Percentiles rank a stretch among this genome's conserved stretches.
Conservation (phyloP, 352 stramenopile species). For the Pythium biforme region DNA sequence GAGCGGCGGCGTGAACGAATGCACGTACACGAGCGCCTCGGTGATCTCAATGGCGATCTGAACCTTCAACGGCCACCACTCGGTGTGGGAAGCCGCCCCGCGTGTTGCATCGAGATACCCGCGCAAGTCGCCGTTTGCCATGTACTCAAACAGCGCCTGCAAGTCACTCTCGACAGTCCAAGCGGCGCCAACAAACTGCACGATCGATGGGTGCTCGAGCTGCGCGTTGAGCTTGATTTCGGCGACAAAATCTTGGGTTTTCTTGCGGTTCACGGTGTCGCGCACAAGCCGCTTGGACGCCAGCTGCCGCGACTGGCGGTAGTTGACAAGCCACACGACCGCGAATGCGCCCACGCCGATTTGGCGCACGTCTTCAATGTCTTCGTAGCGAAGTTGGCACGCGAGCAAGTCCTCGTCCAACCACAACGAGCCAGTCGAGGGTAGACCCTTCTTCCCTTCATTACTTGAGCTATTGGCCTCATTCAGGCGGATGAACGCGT, state of each 20-base stretch:
- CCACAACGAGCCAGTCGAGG: constrained; percentile 9
- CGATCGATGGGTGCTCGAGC: constrained; percentile 63
- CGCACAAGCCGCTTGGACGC: constrained; percentile 52
- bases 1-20: constrained; percentile 51
- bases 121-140: constrained; percentile 54
- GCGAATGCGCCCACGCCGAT: constrained; percentile 47
- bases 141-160: constrained; percentile 69
- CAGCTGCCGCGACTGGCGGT: constrained; percentile 35
- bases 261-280: constrained; percentile 40
- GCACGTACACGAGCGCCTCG: constrained; percentile 58
- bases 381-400: constrained; percentile 5
- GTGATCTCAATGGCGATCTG: constrained; percentile 44
- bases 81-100: neutral
- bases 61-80: constrained; percentile 34
- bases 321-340: constrained; percentile 47
- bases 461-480: neutral
- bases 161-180: constrained; percentile 61
- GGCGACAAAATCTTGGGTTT: constrained; percentile 48
- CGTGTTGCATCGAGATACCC: constrained; percentile 36
- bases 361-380: neutral
- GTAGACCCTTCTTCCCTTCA: neutral
- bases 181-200: constrained; percentile 61
- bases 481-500: neutral
- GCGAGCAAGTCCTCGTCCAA: constrained; percentile 17
- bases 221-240: constrained; percentile 71